A percentile compares a stretch with the other conserved stretches of the same genome.
These are phyloP conservation scores for Paecilomyces variotii DNA, from an alignment of 2,329 filamentous ascomycete species.

Conservation along the genomic window DNA sequence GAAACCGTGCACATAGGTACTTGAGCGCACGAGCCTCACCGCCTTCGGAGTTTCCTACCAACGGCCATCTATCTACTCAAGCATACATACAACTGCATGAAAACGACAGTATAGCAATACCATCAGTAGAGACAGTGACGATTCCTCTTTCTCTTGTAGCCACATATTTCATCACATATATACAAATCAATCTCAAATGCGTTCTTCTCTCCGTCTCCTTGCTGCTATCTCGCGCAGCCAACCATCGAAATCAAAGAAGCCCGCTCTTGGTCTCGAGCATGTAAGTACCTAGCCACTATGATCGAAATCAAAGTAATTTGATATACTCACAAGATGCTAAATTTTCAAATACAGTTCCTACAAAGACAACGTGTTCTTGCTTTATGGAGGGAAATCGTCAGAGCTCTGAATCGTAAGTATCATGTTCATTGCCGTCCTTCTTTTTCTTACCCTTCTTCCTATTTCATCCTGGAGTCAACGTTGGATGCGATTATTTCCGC, in stretches of 20 bases:
- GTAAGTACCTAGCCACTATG: slow-evolving; percentile 15
- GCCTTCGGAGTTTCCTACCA: neutral
- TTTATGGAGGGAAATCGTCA: slow-evolving; percentile 36
- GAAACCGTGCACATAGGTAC: neutral
- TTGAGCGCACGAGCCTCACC: neutral
- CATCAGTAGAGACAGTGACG: neutral
- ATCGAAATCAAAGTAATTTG: neutral
- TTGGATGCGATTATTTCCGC: no score
- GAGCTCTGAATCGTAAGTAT: slow-evolving; percentile 30
- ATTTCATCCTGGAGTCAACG: neutral
- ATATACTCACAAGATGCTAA: slow-evolving; percentile 5
- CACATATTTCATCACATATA: neutral
- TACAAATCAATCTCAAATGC: slow-evolving; percentile 16
- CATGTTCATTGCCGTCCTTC: neutral
- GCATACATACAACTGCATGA: neutral
- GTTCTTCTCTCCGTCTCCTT: slow-evolving; percentile 17
- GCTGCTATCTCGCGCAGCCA: slow-evolving; percentile 21
- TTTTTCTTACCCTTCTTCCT: no score
- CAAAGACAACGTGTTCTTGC: slow-evolving; percentile 35
- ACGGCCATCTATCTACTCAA: neutral
- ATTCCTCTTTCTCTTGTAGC: neutral
- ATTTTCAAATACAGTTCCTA: slow-evolving; percentile 25
- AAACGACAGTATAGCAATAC: neutral
- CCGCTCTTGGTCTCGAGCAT: slow-evolving; percentile 31
- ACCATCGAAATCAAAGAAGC: slow-evolving; percentile 27